A percentile compares a stretch with the other conserved stretches of the same genome.
Conservation (phyloP, 352 stramenopile genomes). For the Thalassiosira exigua region DNA sequence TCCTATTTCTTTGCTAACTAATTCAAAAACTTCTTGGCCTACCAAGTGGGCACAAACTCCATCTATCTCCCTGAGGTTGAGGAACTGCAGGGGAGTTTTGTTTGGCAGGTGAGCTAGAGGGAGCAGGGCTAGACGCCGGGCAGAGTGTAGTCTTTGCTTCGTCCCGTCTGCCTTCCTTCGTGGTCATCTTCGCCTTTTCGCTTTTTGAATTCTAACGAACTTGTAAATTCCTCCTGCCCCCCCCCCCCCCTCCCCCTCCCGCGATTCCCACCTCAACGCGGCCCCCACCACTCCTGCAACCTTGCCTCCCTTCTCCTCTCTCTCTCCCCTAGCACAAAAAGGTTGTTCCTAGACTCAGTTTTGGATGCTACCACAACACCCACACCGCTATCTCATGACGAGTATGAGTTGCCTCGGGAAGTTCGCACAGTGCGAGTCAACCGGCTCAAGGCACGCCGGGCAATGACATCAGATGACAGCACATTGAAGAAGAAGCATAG, state of each 20-base stretch:
- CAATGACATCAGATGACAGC: conserved; percentile 77
- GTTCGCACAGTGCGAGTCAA: conserved; percentile 98
- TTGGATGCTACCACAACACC: conserved; percentile 94
- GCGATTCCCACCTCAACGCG: no score
- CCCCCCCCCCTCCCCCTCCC: no score
- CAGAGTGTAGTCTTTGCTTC: no score
- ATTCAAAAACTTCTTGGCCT: conserved; percentile 17
- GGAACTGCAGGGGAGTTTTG: conserved; percentile 65
- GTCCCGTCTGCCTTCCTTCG: no score
- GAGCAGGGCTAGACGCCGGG: no score
- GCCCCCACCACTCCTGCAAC: no score
- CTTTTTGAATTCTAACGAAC: no score
- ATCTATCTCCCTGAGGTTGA: conserved; percentile 68
- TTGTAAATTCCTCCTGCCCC: no score
- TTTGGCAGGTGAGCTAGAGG: no score
- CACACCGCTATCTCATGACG: conserved; percentile 96
- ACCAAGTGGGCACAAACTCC: conserved; percentile 73
- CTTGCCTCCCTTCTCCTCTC: no score
- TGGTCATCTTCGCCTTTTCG: no score
- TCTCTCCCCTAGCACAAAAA: no score
- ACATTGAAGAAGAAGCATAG: conserved; percentile 85
- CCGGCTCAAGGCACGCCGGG: conserved; percentile 91
- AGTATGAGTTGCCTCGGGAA: conserved; percentile 98
- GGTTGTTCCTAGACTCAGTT: conserved; percentile 92
- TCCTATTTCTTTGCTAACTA: conserved; percentile 7